Evolutionary conservation across 768 basidiomycete species (phyloP), one percentile per base, ranked within the genome.

Genomic region (Agaricus blazei): DNA sequence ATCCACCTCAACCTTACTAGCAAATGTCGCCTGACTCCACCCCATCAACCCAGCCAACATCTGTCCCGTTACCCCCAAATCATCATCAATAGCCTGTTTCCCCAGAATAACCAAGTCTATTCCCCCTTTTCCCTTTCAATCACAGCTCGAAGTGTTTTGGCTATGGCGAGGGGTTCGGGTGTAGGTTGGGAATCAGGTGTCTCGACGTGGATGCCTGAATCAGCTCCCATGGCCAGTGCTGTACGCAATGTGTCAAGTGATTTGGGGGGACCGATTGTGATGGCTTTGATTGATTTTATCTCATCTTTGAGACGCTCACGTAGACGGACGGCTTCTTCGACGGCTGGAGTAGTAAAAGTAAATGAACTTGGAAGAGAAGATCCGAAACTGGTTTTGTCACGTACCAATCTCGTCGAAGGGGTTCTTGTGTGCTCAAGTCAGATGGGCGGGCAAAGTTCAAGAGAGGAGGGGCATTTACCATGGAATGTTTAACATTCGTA

Each of bases 21-120:
- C 97, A 68, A 92, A 98, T 60, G 93, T 95, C 41, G 92, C 97
- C 72, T 98, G 96, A 9, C 87, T 81, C 90, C 94, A 97, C 15
- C 84, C 85, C 63, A 98, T 70, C 64, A 98, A 73, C 1, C 93
- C 96, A 15, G 95, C 95, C 27, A 98, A 79, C 92, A 98, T 98
- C 69, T 97, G 95, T 0, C 96, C 96, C 11, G 96, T 98, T 74
- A 94, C 87, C 4, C 92, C 90, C 5, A 91, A 79, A 68, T 99
- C 97, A 63, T 96, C 95, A 72, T 99, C 97, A 62, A 99, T 99
- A 12, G 96, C 88, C 70, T 99, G 97, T 73, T 99, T 99, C 3
- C 97, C 97, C 72, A 98, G 78, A 52, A 99, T 94, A 38, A 99
- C 89, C 54, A 98, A 62, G 64, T 98, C 96, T 8, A 90, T 79